Percentiles rank a stretch among this genome's conserved stretches.
phyloP scores from a whole-genome alignment of 2,329 filamentous ascomycete species.

The Fusarium caatingaense region DNA sequence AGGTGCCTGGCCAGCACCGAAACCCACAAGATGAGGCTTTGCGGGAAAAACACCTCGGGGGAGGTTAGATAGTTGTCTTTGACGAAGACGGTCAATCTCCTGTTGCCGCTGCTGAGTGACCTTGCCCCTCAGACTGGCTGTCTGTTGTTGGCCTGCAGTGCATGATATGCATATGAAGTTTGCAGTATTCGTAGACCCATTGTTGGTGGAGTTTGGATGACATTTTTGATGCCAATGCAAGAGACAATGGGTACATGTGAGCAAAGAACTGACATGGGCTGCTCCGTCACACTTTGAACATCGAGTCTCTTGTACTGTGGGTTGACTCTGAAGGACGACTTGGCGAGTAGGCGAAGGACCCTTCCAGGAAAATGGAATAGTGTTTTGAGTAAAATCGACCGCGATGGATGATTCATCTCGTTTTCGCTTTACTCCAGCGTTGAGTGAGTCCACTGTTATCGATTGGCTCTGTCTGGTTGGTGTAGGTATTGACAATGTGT shows the following conservation, averaged over 20 bases:
- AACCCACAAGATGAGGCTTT: conserved; percentile 55
- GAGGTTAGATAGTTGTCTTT: conserved; percentile 49
- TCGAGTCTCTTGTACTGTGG: neutral
- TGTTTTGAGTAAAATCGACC: conserved; percentile 50
- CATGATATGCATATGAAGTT: conserved; percentile 41
- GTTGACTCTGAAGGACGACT: neutral
- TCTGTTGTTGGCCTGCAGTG: conserved; percentile 13
- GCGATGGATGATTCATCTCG: conserved; percentile 29
- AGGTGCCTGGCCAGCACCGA: conserved; percentile 51
- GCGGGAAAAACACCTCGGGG: conserved; percentile 50
- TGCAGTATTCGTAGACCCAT: conserved; percentile 1
- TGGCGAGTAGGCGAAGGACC: neutral
- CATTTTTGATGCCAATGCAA: conserved; percentile 45
- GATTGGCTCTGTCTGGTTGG: conserved; percentile 11
- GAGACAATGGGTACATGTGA: conserved; percentile 41
- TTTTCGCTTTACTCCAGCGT: conserved; percentile 47
- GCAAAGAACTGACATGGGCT: conserved; percentile 12
- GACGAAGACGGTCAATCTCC: conserved; percentile 49
- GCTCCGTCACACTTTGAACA: conserved; percentile 38
- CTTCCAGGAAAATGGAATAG: conserved; percentile 46
- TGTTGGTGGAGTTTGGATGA: conserved; percentile 18
- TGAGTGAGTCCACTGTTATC: conserved; percentile 11
- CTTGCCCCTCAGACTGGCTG: conserved; percentile 23
- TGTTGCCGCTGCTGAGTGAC: conserved; percentile 34
- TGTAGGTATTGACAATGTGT: conserved; percentile 32